A percentile compares a stretch with the other conserved stretches of the same genome.
phyloP scores from a whole-genome alignment of 345 rosid species.

The Physaria fendleri region DNA sequence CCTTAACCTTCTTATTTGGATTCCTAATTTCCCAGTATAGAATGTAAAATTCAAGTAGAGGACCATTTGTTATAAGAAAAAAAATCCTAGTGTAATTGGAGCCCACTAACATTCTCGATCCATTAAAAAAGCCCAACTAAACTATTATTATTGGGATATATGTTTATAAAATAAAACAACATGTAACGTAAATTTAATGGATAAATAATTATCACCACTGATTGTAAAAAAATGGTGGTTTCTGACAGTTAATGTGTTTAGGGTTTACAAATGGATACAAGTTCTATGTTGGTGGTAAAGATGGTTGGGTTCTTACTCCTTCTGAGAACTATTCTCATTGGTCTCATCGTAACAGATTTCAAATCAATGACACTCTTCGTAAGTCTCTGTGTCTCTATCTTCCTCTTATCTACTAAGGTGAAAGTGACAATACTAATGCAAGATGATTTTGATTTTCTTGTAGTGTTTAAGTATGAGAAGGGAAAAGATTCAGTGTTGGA shows the following conservation, averaged over 20 bases:
- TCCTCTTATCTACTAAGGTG: not conserved
- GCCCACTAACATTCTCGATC: not conserved
- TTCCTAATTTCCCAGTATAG: not conserved
- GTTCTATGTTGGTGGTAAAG: constrained; percentile 64
- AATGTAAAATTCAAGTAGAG: not conserved
- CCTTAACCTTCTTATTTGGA: not conserved
- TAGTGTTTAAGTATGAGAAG: constrained; percentile 27
- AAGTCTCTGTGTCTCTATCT: too few species aligned
- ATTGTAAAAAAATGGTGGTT: not conserved
- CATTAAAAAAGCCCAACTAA: not conserved
- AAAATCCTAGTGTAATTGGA: not conserved
- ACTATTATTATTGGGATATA: not conserved
- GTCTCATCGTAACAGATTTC: constrained; percentile 81
- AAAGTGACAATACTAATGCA: not conserved
- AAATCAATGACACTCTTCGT: constrained; percentile 76
- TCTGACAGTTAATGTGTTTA: constrained; percentile 12
- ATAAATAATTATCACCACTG: not conserved
- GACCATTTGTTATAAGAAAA: too few species aligned
- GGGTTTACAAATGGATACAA: constrained; percentile 41
- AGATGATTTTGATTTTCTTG: not conserved
- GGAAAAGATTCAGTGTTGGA: constrained; percentile 58
- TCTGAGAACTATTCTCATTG: constrained; percentile 63
- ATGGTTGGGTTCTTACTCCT: constrained; percentile 76
- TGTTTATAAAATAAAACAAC: not conserved
- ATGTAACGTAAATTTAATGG: constrained; percentile 6